Evolutionary conservation across 805 yeast species (phyloP).

Genomic region (Pichia paraexigua): DNA sequence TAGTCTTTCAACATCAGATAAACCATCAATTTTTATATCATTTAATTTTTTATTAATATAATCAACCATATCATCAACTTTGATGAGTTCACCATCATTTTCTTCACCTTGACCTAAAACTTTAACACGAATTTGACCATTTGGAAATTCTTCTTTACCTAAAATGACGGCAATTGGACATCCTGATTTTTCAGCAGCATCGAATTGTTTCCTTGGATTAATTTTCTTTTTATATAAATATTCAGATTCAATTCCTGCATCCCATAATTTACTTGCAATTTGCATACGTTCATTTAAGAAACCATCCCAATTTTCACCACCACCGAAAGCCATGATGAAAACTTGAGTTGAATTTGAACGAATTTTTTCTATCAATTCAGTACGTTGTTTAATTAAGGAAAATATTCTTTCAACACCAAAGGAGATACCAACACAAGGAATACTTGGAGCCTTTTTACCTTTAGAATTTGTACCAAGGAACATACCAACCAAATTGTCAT

Average conservation of each 20-base stretch:
- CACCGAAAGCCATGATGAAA: conserved; percentile 96
- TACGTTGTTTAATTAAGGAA: conserved; percentile 76
- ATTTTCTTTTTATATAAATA: conserved; percentile 89
- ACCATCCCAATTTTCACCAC: conserved; percentile 95
- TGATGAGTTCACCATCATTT: conserved; percentile 71
- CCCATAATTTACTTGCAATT: conserved; percentile 78
- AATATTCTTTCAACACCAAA: conserved; percentile 95
- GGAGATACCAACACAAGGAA: conserved; percentile 96
- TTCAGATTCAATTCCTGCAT: conserved; percentile 82
- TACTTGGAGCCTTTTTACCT: conserved; percentile 53
- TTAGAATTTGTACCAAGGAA: conserved; percentile 78
- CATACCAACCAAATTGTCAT: conserved; percentile 95
- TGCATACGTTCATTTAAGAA: conserved; percentile 87
- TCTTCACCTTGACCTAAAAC: conserved; percentile 77
- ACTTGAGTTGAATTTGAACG: conserved; percentile 89
- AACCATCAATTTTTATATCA: conserved; percentile 39
- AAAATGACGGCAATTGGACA: conserved; percentile 85
- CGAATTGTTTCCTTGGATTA: conserved; percentile 92
- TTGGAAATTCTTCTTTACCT: conserved; percentile 88
- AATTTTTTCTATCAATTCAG: conserved; percentile 51
- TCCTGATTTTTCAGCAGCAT: conserved; percentile 93
- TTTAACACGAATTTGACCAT: conserved; percentile 80
- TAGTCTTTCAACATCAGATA: conserved; percentile 58
- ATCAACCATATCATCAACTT: conserved; percentile 49
- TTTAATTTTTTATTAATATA: conserved; percentile 35